phyloP scores from a whole-genome alignment of 139 green algal species.

The Auxenochlorella protothecoides region DNA sequence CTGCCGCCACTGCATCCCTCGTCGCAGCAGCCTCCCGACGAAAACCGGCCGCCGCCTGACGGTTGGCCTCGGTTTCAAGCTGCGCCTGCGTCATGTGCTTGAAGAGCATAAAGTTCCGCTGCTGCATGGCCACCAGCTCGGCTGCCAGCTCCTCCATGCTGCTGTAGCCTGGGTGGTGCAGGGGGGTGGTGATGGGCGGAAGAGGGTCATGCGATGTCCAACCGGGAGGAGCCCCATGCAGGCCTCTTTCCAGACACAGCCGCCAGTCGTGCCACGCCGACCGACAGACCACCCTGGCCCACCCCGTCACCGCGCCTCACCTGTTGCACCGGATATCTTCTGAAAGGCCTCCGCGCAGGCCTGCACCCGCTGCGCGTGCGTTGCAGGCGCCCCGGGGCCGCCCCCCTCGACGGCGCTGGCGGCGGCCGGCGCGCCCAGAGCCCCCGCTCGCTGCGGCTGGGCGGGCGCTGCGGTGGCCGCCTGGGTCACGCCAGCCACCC shows the following conservation, averaged over 20 bases:
- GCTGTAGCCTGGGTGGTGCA: constrained; percentile 4
- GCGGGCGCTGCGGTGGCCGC: background rate
- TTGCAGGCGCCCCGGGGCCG: too few species aligned
- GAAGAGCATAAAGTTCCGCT: constrained; percentile 45
- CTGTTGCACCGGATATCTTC: constrained; percentile 23
- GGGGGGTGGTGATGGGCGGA: background rate
- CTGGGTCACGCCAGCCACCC: too few species aligned
- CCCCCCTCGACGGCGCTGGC: too few species aligned
- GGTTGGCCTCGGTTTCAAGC: constrained; percentile 17
- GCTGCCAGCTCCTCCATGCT: constrained; percentile 43
- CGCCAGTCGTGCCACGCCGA: too few species aligned
- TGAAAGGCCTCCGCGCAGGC: too few species aligned
- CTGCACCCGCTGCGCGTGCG: too few species aligned
- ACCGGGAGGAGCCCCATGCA: constrained; percentile 47
- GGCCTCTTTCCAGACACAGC: too few species aligned
- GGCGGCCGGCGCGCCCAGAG: too few species aligned
- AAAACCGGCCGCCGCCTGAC: background rate
- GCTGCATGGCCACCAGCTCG: constrained; percentile 25
- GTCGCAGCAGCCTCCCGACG: background rate
- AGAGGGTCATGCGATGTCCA: constrained; percentile 61
- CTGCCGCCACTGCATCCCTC: background rate
- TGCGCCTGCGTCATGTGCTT: constrained; percentile 37
- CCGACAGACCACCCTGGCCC: too few species aligned
- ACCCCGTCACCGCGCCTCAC: constrained; percentile 24
- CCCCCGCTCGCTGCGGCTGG: background rate